Percentiles rank a stretch among this genome's conserved stretches.
Conservation (phyloP, 345 rosid genomes). For the Boechera retrofracta region DNA sequence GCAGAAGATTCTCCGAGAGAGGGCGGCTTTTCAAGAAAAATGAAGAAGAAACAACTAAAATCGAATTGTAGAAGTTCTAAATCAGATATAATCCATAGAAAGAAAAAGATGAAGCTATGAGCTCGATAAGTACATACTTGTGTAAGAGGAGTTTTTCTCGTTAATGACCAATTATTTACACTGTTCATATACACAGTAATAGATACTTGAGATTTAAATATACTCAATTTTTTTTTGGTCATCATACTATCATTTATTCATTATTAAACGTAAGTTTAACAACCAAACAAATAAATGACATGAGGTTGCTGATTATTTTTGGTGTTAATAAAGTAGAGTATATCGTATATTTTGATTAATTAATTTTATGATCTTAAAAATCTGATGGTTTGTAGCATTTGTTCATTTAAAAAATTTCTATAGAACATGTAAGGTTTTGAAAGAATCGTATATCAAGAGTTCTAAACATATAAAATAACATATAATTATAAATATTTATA, state of each 20-base stretch:
- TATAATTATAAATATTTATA: neutral
- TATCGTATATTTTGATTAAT: neutral
- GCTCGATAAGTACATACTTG: neutral
- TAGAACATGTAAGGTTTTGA: neutral
- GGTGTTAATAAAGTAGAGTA: neutral
- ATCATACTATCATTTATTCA: too few relatives aligned
- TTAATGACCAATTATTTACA: neutral
- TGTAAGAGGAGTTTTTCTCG: neutral
- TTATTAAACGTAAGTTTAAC: too few relatives aligned
- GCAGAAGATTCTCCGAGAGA: conserved; percentile 47
- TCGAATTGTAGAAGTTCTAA: neutral
- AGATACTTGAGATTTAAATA: neutral
- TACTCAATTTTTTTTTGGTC: too few relatives aligned
- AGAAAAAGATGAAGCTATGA: neutral
- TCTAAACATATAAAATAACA: neutral
- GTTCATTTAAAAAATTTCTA: neutral
- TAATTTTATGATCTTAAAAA: neutral
- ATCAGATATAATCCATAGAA: neutral
- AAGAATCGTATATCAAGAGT: neutral
- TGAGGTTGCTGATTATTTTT: neutral
- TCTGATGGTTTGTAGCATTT: neutral
- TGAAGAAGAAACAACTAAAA: conserved; percentile 6
- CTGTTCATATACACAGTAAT: neutral
- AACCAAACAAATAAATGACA: too few relatives aligned
- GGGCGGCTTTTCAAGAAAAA: conserved; percentile 16